These are phyloP conservation scores for Cladorrhinum samala DNA, from an alignment of 495 filamentous ascomycete genomes.

Conservation along the genomic window DNA sequence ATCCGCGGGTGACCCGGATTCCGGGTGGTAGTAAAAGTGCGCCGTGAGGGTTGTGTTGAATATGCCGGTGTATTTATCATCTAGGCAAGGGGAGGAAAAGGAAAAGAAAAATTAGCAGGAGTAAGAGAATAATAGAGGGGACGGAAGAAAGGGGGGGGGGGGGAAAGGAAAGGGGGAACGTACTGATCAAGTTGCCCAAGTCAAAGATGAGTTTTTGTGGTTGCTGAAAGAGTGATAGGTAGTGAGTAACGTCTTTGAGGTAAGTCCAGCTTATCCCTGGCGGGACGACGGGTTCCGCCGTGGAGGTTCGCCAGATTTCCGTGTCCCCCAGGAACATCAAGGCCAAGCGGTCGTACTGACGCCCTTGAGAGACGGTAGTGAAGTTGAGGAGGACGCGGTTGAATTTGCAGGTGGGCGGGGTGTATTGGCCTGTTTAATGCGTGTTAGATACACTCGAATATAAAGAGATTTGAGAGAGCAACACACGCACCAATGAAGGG, in stretches of 20 bases:
- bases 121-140: background rate
- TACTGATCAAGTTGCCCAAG: constrained; percentile 62
- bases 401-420: constrained; percentile 64
- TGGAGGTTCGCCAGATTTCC: constrained; percentile 79
- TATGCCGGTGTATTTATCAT: constrained; percentile 69
- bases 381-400: constrained; percentile 78
- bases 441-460: background rate
- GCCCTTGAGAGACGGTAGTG: constrained; percentile 66
- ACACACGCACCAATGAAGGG: constrained; percentile 66
- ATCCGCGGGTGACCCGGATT: constrained; percentile 48
- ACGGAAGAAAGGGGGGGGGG: background rate
- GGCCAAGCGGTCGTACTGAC: constrained; percentile 76
- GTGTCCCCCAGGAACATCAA: constrained; percentile 74
- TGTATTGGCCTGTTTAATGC: constrained; percentile 50
- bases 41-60: constrained; percentile 79
- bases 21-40: constrained; percentile 52
- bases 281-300: constrained; percentile 66
- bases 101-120: too few relatives aligned
- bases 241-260: constrained; percentile 77
- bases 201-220: constrained; percentile 79
- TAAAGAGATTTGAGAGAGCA: background rate
- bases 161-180: background rate
- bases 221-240: constrained; percentile 57
- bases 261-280: constrained; percentile 69
- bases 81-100: too few relatives aligned